Conservation (phyloP, 2,329 filamentous ascomycete genomes). For the Aspergillus ochraceus region DNA sequence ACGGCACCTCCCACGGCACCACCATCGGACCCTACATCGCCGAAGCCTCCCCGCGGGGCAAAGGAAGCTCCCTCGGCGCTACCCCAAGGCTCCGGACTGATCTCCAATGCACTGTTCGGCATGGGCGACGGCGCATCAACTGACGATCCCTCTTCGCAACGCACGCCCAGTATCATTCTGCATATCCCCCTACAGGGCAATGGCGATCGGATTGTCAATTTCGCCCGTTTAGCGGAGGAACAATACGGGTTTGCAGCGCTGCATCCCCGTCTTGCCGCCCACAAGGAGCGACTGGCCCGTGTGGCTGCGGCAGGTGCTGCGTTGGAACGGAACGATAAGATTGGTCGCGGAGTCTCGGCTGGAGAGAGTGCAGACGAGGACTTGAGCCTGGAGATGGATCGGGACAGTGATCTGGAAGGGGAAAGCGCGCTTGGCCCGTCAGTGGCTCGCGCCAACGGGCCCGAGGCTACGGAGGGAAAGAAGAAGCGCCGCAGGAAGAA, state of each 20-base stretch:
- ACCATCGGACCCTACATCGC: conserved; percentile 54
- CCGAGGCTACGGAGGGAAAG: conserved; percentile 61
- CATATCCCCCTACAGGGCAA: conserved; percentile 78
- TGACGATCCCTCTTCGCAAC: conserved; percentile 40
- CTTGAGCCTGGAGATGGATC: conserved; percentile 87
- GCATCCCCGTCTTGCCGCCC: conserved; percentile 85
- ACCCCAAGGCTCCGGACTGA: conserved; percentile 63
- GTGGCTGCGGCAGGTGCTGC: conserved; percentile 87
- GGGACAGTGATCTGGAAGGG: conserved; percentile 57
- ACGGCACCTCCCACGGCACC: conserved; percentile 49
- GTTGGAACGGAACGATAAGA: conserved; percentile 71
- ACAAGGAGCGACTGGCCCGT: conserved; percentile 80
- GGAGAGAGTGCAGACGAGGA: conserved; percentile 78
- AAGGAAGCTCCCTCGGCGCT: conserved; percentile 58
- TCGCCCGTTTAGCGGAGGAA: conserved; percentile 88
- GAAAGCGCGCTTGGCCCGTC: conserved; percentile 43
- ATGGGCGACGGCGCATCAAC: conserved; percentile 45
- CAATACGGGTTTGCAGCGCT: conserved; percentile 93
- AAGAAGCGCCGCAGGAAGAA: conserved; percentile 74
- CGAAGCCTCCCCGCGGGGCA: conserved; percentile 53
- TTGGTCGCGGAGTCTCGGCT: conserved; percentile 62
- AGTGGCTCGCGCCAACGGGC: conserved; percentile 52
- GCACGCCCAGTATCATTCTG: conserved; percentile 76
- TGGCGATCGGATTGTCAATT: conserved; percentile 91
- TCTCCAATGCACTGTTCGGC: conserved; percentile 63